A percentile compares a stretch with the other conserved stretches of the same genome.
phyloP scores from a whole-genome alignment of 2,329 filamentous ascomycete genomes.

The Neofusicoccum umdonicola region DNA sequence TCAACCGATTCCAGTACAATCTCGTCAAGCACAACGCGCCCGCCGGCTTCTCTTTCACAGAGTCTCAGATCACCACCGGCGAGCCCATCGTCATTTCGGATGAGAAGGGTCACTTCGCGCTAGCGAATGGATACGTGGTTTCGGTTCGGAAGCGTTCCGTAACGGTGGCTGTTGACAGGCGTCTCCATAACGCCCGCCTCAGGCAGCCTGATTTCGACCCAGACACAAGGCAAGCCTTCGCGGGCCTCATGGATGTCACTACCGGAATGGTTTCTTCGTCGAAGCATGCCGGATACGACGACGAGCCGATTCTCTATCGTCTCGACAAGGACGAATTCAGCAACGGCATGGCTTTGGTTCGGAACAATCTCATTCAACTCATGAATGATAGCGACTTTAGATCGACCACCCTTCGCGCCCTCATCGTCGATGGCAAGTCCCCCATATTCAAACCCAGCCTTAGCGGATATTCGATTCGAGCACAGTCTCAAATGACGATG shows the following conservation, averaged over 20 bases:
- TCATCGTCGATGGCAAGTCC: constrained; percentile 74
- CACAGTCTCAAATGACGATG: constrained; percentile 57
- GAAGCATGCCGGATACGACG: constrained; percentile 42
- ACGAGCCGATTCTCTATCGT: constrained; percentile 67
- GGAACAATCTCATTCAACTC: constrained; percentile 89
- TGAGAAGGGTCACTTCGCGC: constrained; percentile 89
- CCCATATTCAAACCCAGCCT: constrained; percentile 70
- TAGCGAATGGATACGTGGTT: constrained; percentile 88
- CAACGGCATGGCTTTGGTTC: constrained; percentile 91
- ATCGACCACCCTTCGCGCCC: constrained; percentile 67
- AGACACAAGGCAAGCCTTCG: constrained; percentile 76
- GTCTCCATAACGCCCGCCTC: constrained; percentile 81
- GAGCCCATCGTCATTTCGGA: constrained; percentile 97
- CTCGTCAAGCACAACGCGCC: constrained; percentile 68
- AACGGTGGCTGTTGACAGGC: constrained; percentile 84
- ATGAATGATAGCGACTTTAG: constrained; percentile 78
- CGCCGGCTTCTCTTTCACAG: constrained; percentile 75
- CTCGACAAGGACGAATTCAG: constrained; percentile 98
- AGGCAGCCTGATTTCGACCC: constrained; percentile 74
- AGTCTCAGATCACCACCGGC: constrained; percentile 82
- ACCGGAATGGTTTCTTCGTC: neutral
- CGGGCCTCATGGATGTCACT: constrained; percentile 84
- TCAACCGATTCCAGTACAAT: constrained; percentile 86
- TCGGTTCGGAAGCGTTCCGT: constrained; percentile 73
- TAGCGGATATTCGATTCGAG: constrained; percentile 62